Percentiles rank a stretch among this genome's conserved stretches.
These are phyloP conservation scores for Cardamine occulta DNA, from an alignment of 345 rosid genomes.

Conservation along the genomic window DNA sequence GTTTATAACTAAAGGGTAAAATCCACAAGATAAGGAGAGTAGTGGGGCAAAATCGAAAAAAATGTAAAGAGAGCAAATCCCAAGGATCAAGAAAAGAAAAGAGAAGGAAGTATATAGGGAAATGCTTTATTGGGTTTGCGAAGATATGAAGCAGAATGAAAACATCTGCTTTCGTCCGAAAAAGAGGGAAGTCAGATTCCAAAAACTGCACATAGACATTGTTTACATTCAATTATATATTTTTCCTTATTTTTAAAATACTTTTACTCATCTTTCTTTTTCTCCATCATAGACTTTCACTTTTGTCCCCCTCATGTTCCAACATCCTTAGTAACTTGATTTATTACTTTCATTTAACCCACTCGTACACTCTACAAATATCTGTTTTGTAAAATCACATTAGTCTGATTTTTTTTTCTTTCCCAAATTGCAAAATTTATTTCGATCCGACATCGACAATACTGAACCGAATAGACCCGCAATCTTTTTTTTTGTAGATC, in stretches of 20 bases:
- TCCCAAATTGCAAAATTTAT: neutral
- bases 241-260: neutral
- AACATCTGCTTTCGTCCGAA: slow-evolving; percentile 41
- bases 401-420: too few relatives aligned
- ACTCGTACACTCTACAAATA: neutral
- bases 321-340: slow-evolving; percentile 37
- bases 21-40: slow-evolving; percentile 13
- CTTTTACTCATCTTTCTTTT: slow-evolving; percentile 15
- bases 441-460: neutral
- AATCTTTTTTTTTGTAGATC: slow-evolving; percentile 32
- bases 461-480: slow-evolving; percentile 22
- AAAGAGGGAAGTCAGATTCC: slow-evolving; percentile 37
- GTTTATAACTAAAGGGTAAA: neutral
- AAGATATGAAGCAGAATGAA: slow-evolving; percentile 36
- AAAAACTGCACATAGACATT: slow-evolving; percentile 33
- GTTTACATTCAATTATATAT: slow-evolving; percentile 4
- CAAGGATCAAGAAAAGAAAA: slow-evolving; percentile 39
- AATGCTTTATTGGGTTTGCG: slow-evolving; percentile 43
- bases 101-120: slow-evolving; percentile 5
- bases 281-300: slow-evolving; percentile 38
- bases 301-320: slow-evolving; percentile 38
- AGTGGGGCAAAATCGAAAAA: slow-evolving; percentile 4
- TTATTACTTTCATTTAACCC: slow-evolving; percentile 10
- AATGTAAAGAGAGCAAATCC: slow-evolving; percentile 35
- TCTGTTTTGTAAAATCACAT: too few relatives aligned